phyloP scores from a whole-genome alignment of 2,329 filamentous ascomycete species.

The Paramyrothecium roridum region DNA sequence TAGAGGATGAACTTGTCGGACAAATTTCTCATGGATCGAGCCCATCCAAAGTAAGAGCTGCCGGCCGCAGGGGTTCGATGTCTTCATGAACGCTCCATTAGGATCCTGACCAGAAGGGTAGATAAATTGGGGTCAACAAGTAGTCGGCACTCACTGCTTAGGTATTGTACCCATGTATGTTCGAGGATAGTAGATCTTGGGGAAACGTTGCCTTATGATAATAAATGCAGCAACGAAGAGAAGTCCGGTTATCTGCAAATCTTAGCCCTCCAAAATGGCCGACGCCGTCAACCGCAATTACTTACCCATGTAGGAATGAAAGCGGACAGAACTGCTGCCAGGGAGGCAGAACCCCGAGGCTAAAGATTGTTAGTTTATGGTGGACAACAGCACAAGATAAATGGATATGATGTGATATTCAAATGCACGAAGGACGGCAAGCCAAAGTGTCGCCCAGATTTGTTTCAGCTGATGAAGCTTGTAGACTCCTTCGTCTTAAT shows the following conservation, averaged over 20 bases:
- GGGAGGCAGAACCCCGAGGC: not conserved
- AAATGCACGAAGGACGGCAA: too few species aligned
- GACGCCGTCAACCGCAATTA: not conserved
- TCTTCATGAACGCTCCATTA: not conserved
- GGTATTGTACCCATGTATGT: constrained; percentile 1
- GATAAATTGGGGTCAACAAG: not conserved
- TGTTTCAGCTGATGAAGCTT: too few species aligned
- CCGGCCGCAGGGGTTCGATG: not conserved
- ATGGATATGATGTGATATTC: too few species aligned
- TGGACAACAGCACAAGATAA: too few species aligned
- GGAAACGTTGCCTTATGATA: not conserved
- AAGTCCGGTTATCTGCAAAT: not conserved
- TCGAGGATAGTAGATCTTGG: not conserved
- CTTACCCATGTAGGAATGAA: constrained; percentile 2
- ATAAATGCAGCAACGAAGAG: not conserved
- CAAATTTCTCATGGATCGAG: not conserved
- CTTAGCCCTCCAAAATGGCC: not conserved
- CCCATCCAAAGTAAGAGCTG: not conserved
- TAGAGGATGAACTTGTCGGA: constrained; percentile 1
- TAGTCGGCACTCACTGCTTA: not conserved
- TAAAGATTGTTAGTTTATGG: not conserved
- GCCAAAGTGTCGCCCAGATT: too few species aligned
- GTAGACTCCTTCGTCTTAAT: too few species aligned
- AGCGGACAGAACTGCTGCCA: not conserved
- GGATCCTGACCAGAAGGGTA: not conserved